Percentiles rank a stretch among this genome's conserved stretches.
These are phyloP conservation scores for Sphagnum contortum DNA, from an alignment of 225 moss, liverwort and hornwort genomes.

Conservation along the genomic window DNA sequence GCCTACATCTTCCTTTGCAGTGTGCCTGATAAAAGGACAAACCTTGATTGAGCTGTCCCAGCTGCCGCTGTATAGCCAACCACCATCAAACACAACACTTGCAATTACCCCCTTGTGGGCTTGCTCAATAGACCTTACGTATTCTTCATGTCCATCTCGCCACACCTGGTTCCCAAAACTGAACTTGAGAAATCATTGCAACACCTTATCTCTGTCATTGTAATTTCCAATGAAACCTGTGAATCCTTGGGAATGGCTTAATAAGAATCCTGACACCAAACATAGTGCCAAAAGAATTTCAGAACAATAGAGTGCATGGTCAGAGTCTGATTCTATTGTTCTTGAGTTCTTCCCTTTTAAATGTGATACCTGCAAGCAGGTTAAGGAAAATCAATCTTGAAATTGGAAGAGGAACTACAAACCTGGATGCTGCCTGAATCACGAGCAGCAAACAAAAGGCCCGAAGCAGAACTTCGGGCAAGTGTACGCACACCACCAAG, in stretches of 20 bases:
- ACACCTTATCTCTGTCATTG: too few relatives aligned
- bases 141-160: conserved; percentile 55
- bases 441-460: conserved; percentile 64
- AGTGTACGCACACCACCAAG: conserved; percentile 62
- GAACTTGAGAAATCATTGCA: too few relatives aligned
- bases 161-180: conserved; percentile 49
- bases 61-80: conserved; percentile 78
- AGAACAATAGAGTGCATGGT: too few relatives aligned
- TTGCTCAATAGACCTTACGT: conserved; percentile 41
- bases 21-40: not conserved
- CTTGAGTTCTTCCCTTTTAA: too few relatives aligned
- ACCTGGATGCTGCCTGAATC: conserved; percentile 87
- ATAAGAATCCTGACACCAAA: too few relatives aligned
- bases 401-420: not conserved
- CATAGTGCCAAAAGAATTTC: too few relatives aligned
- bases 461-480: conserved; percentile 33
- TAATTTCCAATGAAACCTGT: too few relatives aligned
- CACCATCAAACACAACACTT: conserved; percentile 45
- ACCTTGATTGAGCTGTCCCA: conserved; percentile 91
- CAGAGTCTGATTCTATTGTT: too few relatives aligned
- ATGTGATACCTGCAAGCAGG: too few relatives aligned
- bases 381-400: too few relatives aligned
- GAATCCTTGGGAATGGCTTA: too few relatives aligned
- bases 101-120: conserved; percentile 73
- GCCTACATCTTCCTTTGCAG: not conserved